Evolutionary conservation across 2,329 filamentous ascomycete genomes (phyloP), one percentile per base, ranked within the genome.

Genomic region (Ophiobolus disseminans): DNA sequence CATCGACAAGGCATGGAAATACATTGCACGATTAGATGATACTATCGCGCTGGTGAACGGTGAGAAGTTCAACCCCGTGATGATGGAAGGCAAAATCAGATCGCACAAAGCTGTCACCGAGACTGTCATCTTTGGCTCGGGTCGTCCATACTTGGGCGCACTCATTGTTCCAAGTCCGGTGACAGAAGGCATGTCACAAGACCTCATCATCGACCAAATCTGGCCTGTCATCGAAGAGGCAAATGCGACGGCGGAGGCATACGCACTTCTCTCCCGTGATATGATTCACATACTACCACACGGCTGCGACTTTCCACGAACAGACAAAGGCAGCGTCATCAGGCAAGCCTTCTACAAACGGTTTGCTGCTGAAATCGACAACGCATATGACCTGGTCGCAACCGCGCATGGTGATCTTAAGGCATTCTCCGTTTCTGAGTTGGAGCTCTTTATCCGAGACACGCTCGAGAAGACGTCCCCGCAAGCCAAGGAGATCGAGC

Each of bases 311-410:
- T 85, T 81, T 53, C 76, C 81, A 3, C 71, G 67, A 26, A 84
- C 82, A 0, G 82, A 84, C 51, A 85, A 85, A 59, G 80, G 80
- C 2, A 84, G 79, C 0, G 75, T 82, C 44, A 83, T 84, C 42
- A 74, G 82, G 2, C 77, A 78, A 11, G 75, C 77, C 2, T 76
- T 81, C 13, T 82, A 83, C 57, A 73, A 75, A 46, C 65, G 76
- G 19, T 83, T 82, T 42, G 71, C 73, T 3, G 60, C 73, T 0
- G 66, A 77, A 5, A 83, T 84, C 22, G 72, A 78, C n/a, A 58
- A 63, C 5, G 68, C 73, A 1, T 83, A 83, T 44, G 53, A 62
- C 16, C 16, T 37, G 13, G 47, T 40, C 11, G 52, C 46, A 14
- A 53, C 45, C 4, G 39, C 53, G 5, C 23, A 40, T n/a, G 54